A percentile compares a stretch with the other conserved stretches of the same genome.
Conservation (phyloP, 2,329 filamentous ascomycete species). For the Fonsecaea pedrosoi region DNA sequence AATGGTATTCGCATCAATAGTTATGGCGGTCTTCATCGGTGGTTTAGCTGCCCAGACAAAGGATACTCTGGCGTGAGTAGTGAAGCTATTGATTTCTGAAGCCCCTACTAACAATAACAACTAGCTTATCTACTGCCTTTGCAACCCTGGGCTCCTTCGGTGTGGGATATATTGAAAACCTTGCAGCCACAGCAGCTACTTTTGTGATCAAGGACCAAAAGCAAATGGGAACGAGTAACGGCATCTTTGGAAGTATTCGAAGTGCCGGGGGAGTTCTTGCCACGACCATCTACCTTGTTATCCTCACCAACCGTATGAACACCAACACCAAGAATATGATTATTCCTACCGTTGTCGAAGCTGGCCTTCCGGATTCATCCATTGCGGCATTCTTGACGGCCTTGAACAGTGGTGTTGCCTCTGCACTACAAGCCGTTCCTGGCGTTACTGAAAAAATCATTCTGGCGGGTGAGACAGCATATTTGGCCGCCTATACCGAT, state of each 20-base stretch:
- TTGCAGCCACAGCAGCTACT: neutral
- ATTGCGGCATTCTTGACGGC: constrained; percentile 6
- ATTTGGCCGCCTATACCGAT: too few species aligned
- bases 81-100: neutral
- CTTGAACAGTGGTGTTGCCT: neutral
- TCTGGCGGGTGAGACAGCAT: too few species aligned
- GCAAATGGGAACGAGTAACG: constrained; percentile 15
- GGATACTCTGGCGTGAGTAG: neutral
- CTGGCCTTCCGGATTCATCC: constrained; percentile 3
- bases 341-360: neutral
- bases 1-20: neutral
- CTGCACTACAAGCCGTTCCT: constrained; percentile 4
- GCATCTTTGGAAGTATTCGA: constrained; percentile 8
- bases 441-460: neutral
- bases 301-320: constrained; percentile 8
- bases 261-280: neutral
- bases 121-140: neutral
- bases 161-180: neutral
- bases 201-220: constrained; percentile 10
- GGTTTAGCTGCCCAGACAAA: neutral
- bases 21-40: neutral
- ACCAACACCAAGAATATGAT: neutral
- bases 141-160: neutral
- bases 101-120: too few species aligned
- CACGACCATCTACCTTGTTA: neutral